Evolutionary conservation across 495 filamentous ascomycete genomes (phyloP).

Genomic region (Neurospora africana): DNA sequence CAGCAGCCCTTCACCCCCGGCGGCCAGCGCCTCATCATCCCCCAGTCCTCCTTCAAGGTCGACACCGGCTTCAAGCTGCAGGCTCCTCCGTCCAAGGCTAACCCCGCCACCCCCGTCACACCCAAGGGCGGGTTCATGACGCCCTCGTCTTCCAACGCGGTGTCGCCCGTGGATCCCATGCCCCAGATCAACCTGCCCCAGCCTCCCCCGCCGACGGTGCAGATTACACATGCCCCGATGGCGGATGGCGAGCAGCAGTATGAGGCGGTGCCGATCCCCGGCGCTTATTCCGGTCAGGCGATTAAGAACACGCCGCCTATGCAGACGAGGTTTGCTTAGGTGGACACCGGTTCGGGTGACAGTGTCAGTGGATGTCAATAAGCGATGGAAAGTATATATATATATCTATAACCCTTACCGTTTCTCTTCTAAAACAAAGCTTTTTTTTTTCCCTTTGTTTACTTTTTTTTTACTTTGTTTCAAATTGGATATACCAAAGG

Average conservation of each 20-base stretch:
- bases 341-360: constrained; percentile 10
- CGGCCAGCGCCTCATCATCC: constrained; percentile 28
- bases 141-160: constrained; percentile 13
- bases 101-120: constrained; percentile 60
- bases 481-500: constrained; percentile 17
- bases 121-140: constrained; percentile 51
- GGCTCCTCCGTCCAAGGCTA: constrained; percentile 66
- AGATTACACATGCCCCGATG: constrained; percentile 36
- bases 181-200: constrained; percentile 12
- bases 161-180: neutral
- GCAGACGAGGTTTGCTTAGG: constrained; percentile 25
- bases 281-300: constrained; percentile 43
- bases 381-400: neutral
- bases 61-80: constrained; percentile 65
- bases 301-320: neutral
- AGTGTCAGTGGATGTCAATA: neutral
- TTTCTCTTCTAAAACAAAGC: constrained; percentile 16
- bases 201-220: constrained; percentile 11
- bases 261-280: constrained; percentile 57
- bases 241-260: constrained; percentile 56
- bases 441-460: constrained; percentile 18
- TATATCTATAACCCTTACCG: neutral
- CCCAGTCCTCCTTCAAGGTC: constrained; percentile 32
- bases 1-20: constrained; percentile 36
- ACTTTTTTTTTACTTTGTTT: constrained; percentile 3